Evolutionary conservation across 768 basidiomycete genomes (phyloP), one percentile per base, ranked within the genome.

Genomic region (Boletus huronensis): DNA sequence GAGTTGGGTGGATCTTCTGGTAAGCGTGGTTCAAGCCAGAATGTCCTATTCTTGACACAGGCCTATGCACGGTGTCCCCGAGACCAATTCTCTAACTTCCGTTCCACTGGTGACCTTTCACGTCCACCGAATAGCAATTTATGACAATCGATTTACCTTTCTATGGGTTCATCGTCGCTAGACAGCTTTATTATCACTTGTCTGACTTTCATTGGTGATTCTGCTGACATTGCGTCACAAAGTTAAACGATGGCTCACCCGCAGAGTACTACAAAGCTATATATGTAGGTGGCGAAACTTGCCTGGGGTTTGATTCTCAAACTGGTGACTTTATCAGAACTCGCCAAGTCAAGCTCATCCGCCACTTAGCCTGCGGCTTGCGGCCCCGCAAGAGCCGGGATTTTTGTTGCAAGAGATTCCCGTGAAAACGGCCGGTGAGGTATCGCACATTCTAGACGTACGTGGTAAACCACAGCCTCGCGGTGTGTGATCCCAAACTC

Each of bases 381-480:
- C 79, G 16, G 70, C 83, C 5, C 87, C 90, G 1, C 81, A 84
- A 45, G 90, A 92, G 62, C 84, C 89, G 1, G 90, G 90, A 0
- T 90, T 90, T 58, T 57, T 83, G 9, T 77, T 93, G 4, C 83
- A 89, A 58, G 78, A 79, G 52, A 76, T 92, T 1, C 87, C 84
- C 3, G 88, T 93, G 17, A 81, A 79, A 51, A 87, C 77, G 28
- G 77, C 90, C 65, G 84, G 82, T 58, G 83, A 93, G 63, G 82
- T 89, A 1, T 89, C 84, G 82, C 83, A 79, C 2, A 79, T 92
- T 43, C 67, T 92, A 19, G 89, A 92, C 74, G 89, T 86, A 62
- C 43, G 69, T 56, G n/a, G 17, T 25, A 23, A 14, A 29, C 25
- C 19, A 41, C 42, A 31, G 5, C 36, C 23, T 34, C 17, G 39